Base-by-base conservation (phyloP, 1,284 basidiomycete genomes). In the Stereum hirsutum region DNA sequence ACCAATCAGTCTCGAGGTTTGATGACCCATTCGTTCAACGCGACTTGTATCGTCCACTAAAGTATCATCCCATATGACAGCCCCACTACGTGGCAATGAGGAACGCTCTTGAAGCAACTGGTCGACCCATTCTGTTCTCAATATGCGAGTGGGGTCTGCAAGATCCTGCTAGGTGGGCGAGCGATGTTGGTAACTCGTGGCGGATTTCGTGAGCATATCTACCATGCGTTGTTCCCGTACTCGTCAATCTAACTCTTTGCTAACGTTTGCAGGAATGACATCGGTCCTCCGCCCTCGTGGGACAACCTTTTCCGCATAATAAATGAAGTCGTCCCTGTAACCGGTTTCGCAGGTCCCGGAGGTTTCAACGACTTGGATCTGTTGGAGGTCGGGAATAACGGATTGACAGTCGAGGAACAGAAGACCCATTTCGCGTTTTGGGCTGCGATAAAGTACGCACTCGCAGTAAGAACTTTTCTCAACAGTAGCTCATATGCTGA, bases 301-400 rank as follows among this genome's bases (percentile, higher is more conserved):
- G 68, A 62, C 42, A 66, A 65, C 44, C 41, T 74, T 5, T 59
- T 69, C 45, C 62, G 70, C 34, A 73, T 75, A 41, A 68, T 74
- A 41, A 73, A 74, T 43, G 65, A 74, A 46, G 47, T 73, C 2
- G 69, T 71, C 6, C 72, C 70, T 3, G 63, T 71, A 27, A 66
- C 71, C 27, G 58, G 61, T 33, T 72, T 70, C 47, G 65, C 70
- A 21, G 61, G 60, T 14, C 65, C 62, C 2, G 69, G 68, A 20
- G 62, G 57, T 30, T 72, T 63, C 51, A 75, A 75, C 47, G 74
- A 78, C 47, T 75, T 76, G 73, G 74, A 78, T 50, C 76, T 76
- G 74, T 75, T 78, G 73, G 72, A 75, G 52, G 73, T 74, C 28
- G 72, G 72, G 53, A 75, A 76, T 48, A 72, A 72, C 4, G 59